Conservation (phyloP, 2,329 filamentous ascomycete genomes). For the Fusarium chlamydosporum region DNA sequence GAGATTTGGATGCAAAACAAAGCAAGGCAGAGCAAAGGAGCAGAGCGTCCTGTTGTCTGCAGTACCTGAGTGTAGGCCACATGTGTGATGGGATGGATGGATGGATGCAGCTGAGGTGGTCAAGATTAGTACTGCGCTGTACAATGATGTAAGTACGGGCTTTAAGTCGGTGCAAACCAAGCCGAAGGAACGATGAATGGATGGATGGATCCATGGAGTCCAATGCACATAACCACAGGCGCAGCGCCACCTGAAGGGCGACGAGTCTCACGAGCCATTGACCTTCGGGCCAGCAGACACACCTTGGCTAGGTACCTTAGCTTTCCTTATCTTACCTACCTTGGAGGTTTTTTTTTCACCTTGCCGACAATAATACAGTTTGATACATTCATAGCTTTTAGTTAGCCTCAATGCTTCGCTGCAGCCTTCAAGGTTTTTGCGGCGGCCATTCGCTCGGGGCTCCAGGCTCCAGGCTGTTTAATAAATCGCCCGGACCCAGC, state of each 20-base stretch:
- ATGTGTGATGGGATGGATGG: slow-evolving; percentile 42
- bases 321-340: slow-evolving; percentile 11
- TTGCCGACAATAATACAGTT: slow-evolving; percentile 22
- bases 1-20: slow-evolving; percentile 30
- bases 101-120: slow-evolving; percentile 26
- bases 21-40: neutral
- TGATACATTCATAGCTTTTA: slow-evolving; percentile 11
- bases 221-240: slow-evolving; percentile 19
- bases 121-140: slow-evolving; percentile 9
- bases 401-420: slow-evolving; percentile 12
- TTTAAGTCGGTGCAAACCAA: slow-evolving; percentile 46
- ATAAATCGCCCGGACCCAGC: slow-evolving; percentile 47
- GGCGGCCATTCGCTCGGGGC: slow-evolving; percentile 11
- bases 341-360: slow-evolving; percentile 5
- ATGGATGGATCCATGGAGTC: too few relatives aligned
- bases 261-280: slow-evolving; percentile 41
- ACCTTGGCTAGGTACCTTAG: slow-evolving; percentile 18
- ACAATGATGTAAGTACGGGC: slow-evolving; percentile 49
- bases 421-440: slow-evolving; percentile 23
- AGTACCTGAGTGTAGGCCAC: slow-evolving; percentile 32
- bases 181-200: slow-evolving; percentile 30
- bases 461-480: slow-evolving; percentile 17
- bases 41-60: slow-evolving; percentile 18
- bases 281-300: slow-evolving; percentile 41
- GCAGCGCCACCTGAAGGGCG: slow-evolving; percentile 38